A percentile compares a stretch with the other conserved stretches of the same genome.
phyloP scores from a whole-genome alignment of 2,329 filamentous ascomycete species.

The Zasmidium citrigriseum region DNA sequence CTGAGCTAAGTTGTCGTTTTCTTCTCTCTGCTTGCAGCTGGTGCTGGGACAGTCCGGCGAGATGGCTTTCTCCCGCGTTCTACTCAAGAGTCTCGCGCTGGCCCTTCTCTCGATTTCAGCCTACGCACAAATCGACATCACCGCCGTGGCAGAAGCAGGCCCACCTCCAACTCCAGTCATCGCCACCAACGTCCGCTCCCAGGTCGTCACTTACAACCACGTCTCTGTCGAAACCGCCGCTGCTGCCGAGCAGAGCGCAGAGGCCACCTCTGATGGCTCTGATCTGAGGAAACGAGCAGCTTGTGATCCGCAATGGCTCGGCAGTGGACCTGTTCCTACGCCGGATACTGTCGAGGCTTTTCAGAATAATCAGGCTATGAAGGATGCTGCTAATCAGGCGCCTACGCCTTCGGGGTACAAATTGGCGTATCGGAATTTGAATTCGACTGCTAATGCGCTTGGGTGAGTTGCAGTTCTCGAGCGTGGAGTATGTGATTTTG shows the following conservation, averaged over 20 bases:
- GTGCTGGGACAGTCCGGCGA: background rate
- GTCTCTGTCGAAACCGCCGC: background rate
- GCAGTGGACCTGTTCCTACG: constrained; percentile 5
- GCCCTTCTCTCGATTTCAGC: background rate
- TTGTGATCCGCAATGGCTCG: constrained; percentile 6
- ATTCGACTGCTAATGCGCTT: background rate
- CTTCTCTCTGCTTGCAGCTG: no score
- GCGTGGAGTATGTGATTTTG: background rate
- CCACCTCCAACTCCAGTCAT: constrained; percentile 1
- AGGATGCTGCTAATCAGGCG: constrained; percentile 13
- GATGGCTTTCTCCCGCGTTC: background rate
- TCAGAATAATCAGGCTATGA: background rate
- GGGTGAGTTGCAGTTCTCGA: background rate
- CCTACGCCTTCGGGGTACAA: constrained; percentile 12
- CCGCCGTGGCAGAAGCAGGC: background rate
- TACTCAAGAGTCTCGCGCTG: background rate
- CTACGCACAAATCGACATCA: background rate
- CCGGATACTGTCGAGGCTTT: background rate
- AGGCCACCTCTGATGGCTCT: background rate
- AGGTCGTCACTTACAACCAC: constrained; percentile 9
- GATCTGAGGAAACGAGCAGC: constrained; percentile 11
- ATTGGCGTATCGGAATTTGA: constrained; percentile 10
- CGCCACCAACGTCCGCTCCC: constrained; percentile 9
- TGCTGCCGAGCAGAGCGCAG: constrained; percentile 10
- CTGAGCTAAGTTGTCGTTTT: background rate